These are phyloP conservation scores for Roridomyces roridus DNA, from an alignment of 768 basidiomycete genomes.

Conservation along the genomic window DNA sequence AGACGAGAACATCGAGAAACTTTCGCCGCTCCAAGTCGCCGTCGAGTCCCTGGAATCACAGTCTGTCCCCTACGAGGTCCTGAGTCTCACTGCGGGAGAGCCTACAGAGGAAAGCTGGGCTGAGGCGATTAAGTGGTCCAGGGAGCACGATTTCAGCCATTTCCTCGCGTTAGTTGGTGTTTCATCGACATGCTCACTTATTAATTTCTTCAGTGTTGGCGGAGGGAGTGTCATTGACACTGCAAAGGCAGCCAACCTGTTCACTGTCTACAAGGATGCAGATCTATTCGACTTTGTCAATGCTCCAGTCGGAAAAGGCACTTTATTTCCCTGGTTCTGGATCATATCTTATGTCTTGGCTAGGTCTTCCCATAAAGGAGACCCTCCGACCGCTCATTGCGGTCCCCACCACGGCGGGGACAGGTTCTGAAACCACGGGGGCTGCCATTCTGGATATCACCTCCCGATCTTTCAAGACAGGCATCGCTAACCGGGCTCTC, in stretches of 20 bases:
- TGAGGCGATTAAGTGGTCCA: slow-evolving; percentile 87
- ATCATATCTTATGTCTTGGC: background rate
- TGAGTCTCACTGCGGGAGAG: slow-evolving; percentile 83
- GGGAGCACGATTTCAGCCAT: slow-evolving; percentile 89
- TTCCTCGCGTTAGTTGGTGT: slow-evolving; percentile 76
- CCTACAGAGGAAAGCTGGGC: slow-evolving; percentile 93
- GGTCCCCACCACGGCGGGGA: slow-evolving; percentile 78
- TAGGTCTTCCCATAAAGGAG: slow-evolving; percentile 71
- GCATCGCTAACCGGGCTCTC: slow-evolving; percentile 90
- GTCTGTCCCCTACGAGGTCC: slow-evolving; percentile 79
- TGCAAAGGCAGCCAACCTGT: slow-evolving; percentile 94
- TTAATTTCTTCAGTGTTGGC: slow-evolving; percentile 64
- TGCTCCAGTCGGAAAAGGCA: slow-evolving; percentile 91
- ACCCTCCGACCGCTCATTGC: slow-evolving; percentile 86
- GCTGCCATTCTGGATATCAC: slow-evolving; percentile 95
- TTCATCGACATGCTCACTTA: slow-evolving; percentile 2
- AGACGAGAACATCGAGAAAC: slow-evolving; percentile 81
- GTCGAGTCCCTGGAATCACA: slow-evolving; percentile 72
- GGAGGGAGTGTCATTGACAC: slow-evolving; percentile 97
- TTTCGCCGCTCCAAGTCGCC: slow-evolving; percentile 81
- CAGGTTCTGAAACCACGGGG: slow-evolving; percentile 89
- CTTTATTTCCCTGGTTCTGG: background rate
- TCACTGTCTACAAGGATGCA: slow-evolving; percentile 89
- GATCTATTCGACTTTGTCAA: slow-evolving; percentile 98
- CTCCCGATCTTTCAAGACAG: slow-evolving; percentile 93